phyloP scores from a whole-genome alignment of 106 monocot species.

The Amphibolis antarctica region DNA sequence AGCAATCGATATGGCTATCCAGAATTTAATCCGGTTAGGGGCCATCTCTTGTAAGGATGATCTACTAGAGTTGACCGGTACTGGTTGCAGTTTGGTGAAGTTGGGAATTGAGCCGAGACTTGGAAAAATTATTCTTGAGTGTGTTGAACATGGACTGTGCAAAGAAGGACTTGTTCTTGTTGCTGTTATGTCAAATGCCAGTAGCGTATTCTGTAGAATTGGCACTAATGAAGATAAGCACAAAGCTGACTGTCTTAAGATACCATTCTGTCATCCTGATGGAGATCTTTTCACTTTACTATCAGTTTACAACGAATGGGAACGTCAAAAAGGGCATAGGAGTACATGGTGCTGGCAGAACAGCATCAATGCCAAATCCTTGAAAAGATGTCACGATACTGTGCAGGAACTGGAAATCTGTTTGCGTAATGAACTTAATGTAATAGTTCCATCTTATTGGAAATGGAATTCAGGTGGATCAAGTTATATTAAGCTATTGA shows the following conservation, averaged over 20 bases:
- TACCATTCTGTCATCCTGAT: constrained; percentile 81
- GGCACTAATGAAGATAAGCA: constrained; percentile 63
- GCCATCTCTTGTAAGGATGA: constrained; percentile 30
- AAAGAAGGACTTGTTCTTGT: constrained; percentile 90
- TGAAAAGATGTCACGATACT: constrained; percentile 83
- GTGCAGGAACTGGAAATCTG: constrained; percentile 61
- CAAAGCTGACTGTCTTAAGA: constrained; percentile 72
- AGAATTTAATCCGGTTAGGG: constrained; percentile 59
- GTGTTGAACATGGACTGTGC: constrained; percentile 32
- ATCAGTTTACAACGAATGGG: constrained; percentile 91
- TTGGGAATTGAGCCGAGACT: constrained; percentile 84
- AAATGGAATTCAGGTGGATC: constrained; percentile 52
- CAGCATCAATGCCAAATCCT: constrained; percentile 90
- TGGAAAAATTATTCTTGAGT: constrained; percentile 89
- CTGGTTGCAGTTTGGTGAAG: constrained; percentile 52
- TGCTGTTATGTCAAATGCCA: constrained; percentile 83
- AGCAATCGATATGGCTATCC: constrained; percentile 58
- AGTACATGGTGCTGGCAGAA: constrained; percentile 94
- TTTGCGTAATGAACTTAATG: constrained; percentile 57
- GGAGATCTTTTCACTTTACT: constrained; percentile 95
- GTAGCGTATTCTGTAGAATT: constrained; percentile 90
- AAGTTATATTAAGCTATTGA: constrained; percentile 32
- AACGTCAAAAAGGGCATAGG: constrained; percentile 26
- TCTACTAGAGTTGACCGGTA: constrained; percentile 41
- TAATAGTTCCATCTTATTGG: constrained; percentile 74